A percentile compares a stretch with the other conserved stretches of the same genome.
Conservation (phyloP, 2,329 filamentous ascomycete species). For the Ambrosiella beaveri region DNA sequence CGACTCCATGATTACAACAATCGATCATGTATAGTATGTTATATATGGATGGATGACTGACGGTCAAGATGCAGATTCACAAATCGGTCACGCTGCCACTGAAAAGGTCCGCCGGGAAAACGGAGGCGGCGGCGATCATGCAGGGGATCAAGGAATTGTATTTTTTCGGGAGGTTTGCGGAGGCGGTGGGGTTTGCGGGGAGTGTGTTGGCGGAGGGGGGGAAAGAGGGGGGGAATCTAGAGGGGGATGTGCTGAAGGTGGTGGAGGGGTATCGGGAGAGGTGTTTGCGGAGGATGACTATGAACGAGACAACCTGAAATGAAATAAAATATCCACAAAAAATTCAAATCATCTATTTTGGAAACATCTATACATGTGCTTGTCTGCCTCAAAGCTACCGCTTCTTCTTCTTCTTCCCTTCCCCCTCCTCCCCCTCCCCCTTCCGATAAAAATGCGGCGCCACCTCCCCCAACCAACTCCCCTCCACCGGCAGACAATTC, state of each 20-base stretch:
- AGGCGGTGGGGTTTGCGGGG: constrained; percentile 27
- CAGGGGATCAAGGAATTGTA: constrained; percentile 43
- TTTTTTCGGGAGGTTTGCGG: constrained; percentile 31
- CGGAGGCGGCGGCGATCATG: constrained; percentile 30
- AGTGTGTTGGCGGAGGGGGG: constrained; percentile 18
- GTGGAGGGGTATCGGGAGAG: constrained; percentile 23
- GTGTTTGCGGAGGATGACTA: background rate
- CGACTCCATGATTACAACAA: too few species aligned
- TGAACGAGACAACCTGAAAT: background rate
- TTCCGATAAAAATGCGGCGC: constrained; percentile 92
- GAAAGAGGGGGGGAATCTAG: constrained; percentile 21
- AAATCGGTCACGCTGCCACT: constrained; percentile 22
- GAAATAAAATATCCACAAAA: background rate
- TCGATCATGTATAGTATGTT: too few species aligned
- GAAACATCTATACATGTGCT: background rate
- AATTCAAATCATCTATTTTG: background rate
- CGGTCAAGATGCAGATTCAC: background rate
- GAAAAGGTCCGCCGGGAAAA: constrained; percentile 24
- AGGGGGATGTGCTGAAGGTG: constrained; percentile 26
- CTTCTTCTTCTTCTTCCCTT: constrained; percentile 39
- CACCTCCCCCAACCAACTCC: constrained; percentile 72
- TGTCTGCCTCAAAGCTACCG: background rate
- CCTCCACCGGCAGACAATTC: constrained; percentile 66
- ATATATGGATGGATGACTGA: background rate
- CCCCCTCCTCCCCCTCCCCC: constrained; percentile 69